Evolutionary conservation across 352 stramenopile species (phyloP).

Genomic region (Globisporangium nodosum): DNA sequence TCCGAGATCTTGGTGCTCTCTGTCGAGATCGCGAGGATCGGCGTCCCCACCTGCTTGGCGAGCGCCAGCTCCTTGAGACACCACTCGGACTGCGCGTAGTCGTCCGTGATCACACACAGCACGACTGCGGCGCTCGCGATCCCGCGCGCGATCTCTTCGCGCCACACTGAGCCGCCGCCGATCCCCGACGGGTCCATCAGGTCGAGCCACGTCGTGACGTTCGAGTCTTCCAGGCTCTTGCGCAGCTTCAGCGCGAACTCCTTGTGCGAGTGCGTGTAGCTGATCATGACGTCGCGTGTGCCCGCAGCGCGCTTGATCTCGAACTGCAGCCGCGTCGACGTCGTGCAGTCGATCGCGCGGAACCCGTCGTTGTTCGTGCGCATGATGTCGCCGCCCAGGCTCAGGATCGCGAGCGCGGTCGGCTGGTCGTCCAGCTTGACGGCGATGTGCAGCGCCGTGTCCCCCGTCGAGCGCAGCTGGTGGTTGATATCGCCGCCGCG

Average conservation of each 20-base stretch:
- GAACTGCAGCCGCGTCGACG: constrained; percentile 56
- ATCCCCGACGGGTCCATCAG: constrained; percentile 65
- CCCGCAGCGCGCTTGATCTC: constrained; percentile 65
- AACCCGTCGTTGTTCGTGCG: constrained; percentile 57
- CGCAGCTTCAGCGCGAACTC: constrained; percentile 60
- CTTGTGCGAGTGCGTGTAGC: constrained; percentile 61
- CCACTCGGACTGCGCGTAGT: constrained; percentile 34
- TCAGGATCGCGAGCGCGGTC: constrained; percentile 64
- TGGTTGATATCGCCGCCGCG: constrained; percentile 72
- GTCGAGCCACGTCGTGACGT: constrained; percentile 64
- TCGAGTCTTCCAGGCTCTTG: constrained; percentile 48
- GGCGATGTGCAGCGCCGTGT: constrained; percentile 72
- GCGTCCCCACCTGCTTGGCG: constrained; percentile 72
- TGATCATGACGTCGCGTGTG: constrained; percentile 71
- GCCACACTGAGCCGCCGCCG: constrained; percentile 50
- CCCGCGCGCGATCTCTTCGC: constrained; percentile 60
- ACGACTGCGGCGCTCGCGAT: constrained; percentile 56
- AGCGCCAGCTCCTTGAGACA: constrained; percentile 30
- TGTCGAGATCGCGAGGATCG: constrained; percentile 73
- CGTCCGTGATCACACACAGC: constrained; percentile 52
- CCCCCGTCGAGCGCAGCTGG: constrained; percentile 52
- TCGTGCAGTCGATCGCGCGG: constrained; percentile 59
- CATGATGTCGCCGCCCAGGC: constrained; percentile 74
- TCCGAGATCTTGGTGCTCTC: constrained; percentile 68
- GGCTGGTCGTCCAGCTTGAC: constrained; percentile 77